Evolutionary conservation across 176 grass and related monocot genomes (phyloP).

Genomic region (Aegilops bicornis): DNA sequence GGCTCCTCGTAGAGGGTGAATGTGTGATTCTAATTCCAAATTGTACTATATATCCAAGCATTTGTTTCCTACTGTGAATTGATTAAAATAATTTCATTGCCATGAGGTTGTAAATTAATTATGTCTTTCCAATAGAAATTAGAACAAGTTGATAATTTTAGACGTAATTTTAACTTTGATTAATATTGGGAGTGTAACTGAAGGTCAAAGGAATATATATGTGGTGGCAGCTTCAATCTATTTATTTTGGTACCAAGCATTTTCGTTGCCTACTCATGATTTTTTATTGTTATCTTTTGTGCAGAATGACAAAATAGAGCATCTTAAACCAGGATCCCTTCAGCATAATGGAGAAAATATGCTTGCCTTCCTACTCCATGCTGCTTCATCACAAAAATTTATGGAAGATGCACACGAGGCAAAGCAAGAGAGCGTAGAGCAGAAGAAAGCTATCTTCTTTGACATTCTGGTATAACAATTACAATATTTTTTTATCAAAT

Average conservation of each 20-base stretch:
- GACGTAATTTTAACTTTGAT: neutral
- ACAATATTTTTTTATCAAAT: conserved; percentile 11
- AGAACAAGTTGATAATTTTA: neutral
- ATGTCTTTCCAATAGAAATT: neutral
- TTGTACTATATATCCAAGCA: neutral
- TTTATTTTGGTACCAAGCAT: neutral
- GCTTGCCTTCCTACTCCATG: conserved; percentile 80
- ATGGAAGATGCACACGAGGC: conserved; percentile 49
- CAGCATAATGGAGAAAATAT: conserved; percentile 99
- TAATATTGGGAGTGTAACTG: neutral
- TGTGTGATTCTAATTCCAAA: neutral
- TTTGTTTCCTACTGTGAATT: conserved; percentile 10
- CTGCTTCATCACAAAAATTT: conserved; percentile 66
- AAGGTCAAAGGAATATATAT: conserved; percentile 8
- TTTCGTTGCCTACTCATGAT: neutral
- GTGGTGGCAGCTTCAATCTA: neutral
- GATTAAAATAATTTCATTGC: neutral
- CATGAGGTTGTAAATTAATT: neutral
- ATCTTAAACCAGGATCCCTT: conserved; percentile 92
- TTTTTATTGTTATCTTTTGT: conserved; percentile 35
- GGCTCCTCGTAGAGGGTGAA: neutral
- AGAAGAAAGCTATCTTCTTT: conserved; percentile 73
- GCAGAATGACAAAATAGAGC: conserved; percentile 96
- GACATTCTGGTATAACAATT: conserved; percentile 75
- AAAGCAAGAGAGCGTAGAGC: conserved; percentile 46